phyloP scores from a whole-genome alignment of 805 yeast species.

The Candida chauliodis region DNA sequence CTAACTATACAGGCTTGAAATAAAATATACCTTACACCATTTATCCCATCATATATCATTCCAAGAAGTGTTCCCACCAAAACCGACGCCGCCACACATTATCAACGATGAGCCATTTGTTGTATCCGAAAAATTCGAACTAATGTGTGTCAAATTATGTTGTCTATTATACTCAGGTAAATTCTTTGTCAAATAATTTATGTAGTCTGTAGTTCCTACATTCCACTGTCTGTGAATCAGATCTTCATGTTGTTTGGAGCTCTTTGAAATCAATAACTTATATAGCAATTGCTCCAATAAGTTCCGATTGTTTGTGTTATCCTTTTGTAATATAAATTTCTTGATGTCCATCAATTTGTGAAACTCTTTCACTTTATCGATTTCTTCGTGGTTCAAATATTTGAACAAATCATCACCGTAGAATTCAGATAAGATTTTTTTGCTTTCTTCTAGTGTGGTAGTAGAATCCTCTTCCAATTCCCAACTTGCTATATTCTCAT shows the following conservation, averaged over 20 bases:
- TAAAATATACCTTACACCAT: background rate
- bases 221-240: slow-evolving; percentile 2
- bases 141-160: slow-evolving; percentile 8
- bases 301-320: background rate
- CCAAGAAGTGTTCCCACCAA: slow-evolving; percentile 13
- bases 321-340: slow-evolving; percentile 8
- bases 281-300: slow-evolving; percentile 9
- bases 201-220: slow-evolving; percentile 11
- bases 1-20: background rate
- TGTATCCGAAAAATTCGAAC: slow-evolving; percentile 11
- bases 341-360: slow-evolving; percentile 15
- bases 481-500: slow-evolving; percentile 37
- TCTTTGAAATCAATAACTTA: slow-evolving; percentile 5
- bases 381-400: slow-evolving; percentile 20
- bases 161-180: slow-evolving; percentile 6
- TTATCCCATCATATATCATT: slow-evolving; percentile 12
- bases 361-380: slow-evolving; percentile 22
- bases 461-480: slow-evolving; percentile 21
- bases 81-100: slow-evolving; percentile 16
- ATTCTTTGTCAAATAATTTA: slow-evolving; percentile 12
- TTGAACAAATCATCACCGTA: slow-evolving; percentile 31
- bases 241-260: background rate
- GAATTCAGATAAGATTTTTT: slow-evolving; percentile 16
- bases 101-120: slow-evolving; percentile 19
- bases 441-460: slow-evolving; percentile 8